Conservation (phyloP, 2,329 filamentous ascomycete genomes). For the Fusarium musae region DNA sequence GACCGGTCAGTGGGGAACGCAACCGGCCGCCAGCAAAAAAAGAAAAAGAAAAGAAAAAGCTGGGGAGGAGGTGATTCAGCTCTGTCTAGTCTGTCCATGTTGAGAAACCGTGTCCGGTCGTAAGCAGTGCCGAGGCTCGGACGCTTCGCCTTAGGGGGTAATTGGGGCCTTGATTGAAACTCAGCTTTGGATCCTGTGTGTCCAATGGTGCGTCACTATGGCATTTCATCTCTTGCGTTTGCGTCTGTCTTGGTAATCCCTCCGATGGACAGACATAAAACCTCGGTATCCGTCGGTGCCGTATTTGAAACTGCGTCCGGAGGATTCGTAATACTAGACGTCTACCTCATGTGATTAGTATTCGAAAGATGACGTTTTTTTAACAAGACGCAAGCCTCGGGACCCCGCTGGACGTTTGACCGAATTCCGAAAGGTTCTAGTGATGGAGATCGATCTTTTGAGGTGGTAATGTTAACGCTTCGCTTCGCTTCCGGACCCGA, state of each 20-base stretch:
- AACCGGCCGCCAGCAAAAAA: background rate
- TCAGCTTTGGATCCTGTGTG: background rate
- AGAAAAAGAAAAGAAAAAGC: background rate
- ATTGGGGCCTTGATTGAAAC: conserved; percentile 19
- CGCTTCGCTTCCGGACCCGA: background rate
- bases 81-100: background rate
- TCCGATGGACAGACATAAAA: background rate
- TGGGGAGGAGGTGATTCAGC: conserved; percentile 15
- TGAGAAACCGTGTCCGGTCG: conserved; percentile 13
- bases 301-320: background rate
- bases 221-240: background rate
- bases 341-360: background rate
- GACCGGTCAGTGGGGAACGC: conserved; percentile 13
- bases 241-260: conserved; percentile 13
- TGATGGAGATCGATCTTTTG: background rate
- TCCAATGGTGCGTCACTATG: background rate
- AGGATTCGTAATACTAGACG: background rate
- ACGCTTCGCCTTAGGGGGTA: conserved; percentile 10
- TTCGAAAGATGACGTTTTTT: background rate
- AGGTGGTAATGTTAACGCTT: background rate
- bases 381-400: background rate
- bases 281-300: conserved; percentile 5
- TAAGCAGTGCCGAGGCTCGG: conserved; percentile 19
- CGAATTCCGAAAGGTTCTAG: background rate
- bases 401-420: background rate